Conservation (phyloP, 2,329 filamentous ascomycete species). For the Hawksworthiomyces lignivorus region DNA sequence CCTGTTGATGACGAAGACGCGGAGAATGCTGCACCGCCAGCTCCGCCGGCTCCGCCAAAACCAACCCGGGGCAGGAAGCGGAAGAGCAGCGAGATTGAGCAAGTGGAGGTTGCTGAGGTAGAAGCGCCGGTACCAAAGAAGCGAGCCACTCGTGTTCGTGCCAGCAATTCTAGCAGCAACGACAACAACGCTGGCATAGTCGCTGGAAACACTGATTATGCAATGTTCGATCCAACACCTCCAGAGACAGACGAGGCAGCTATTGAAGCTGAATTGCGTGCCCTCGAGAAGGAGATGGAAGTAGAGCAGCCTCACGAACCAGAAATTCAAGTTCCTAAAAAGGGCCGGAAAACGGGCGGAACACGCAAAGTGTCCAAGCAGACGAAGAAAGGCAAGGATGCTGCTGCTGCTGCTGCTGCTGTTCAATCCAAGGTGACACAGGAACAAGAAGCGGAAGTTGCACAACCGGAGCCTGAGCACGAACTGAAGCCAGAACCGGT, state of each 20-base stretch:
- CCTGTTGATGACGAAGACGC: constrained; percentile 8
- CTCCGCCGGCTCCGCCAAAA: constrained; percentile 28
- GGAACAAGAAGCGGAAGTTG: constrained; percentile 12
- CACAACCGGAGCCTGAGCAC: constrained; percentile 1
- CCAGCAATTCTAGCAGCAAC: constrained; percentile 31
- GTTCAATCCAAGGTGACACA: not conserved
- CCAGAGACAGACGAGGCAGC: constrained; percentile 37
- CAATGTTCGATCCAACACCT: constrained; percentile 46
- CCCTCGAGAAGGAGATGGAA: constrained; percentile 42
- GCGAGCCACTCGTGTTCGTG: constrained; percentile 43
- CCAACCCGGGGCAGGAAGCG: constrained; percentile 53
- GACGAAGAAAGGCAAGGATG: constrained; percentile 37
- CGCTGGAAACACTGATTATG: constrained; percentile 27
- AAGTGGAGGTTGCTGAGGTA: constrained; percentile 31
- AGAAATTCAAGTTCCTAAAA: constrained; percentile 42
- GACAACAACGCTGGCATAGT: too few species aligned
- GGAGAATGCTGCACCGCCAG: constrained; percentile 12
- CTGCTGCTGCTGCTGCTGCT: constrained; percentile 14
- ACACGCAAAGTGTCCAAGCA: constrained; percentile 46
- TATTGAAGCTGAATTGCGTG: constrained; percentile 43
- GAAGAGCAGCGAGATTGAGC: constrained; percentile 50
- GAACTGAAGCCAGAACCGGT: constrained; percentile 6
- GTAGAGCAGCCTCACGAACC: constrained; percentile 12
- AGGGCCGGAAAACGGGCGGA: constrained; percentile 41
- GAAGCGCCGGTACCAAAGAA: constrained; percentile 51